Conservation (phyloP, 768 basidiomycete genomes). For the Jaapia argillacea region DNA sequence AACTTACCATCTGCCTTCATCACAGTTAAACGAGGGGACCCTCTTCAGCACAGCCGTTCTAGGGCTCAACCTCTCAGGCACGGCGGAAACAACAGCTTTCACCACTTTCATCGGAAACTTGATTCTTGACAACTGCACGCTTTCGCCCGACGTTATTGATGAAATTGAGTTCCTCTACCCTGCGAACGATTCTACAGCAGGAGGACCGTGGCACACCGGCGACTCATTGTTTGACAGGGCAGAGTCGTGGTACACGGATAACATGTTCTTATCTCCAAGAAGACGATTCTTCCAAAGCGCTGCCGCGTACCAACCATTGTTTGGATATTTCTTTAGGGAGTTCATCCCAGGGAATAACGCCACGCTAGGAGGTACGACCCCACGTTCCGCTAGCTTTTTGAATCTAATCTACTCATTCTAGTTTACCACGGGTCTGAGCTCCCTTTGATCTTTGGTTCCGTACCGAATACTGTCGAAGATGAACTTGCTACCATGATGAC, state of each 20-base stretch:
- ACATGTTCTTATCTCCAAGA: conserved; percentile 43
- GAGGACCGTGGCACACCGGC: conserved; percentile 46
- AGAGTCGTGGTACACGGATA: conserved; percentile 47
- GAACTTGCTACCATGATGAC: conserved; percentile 37
- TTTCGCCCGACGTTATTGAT: conserved; percentile 31
- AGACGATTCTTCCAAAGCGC: conserved; percentile 41
- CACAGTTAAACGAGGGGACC: conserved; percentile 46
- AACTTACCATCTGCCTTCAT: background rate
- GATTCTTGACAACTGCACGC: conserved; percentile 41
- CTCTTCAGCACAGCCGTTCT: conserved; percentile 29
- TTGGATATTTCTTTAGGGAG: conserved; percentile 45
- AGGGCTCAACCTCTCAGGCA: conserved; percentile 26
- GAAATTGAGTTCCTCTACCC: conserved; percentile 33
- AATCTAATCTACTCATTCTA: conserved; percentile 11
- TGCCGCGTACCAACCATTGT: conserved; percentile 35
- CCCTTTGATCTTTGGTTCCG: conserved; percentile 35
- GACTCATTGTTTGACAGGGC: conserved; percentile 50
- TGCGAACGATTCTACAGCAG: conserved; percentile 34
- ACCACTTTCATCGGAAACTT: conserved; percentile 35
- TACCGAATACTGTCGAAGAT: conserved; percentile 28
- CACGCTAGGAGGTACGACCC: conserved; percentile 33
- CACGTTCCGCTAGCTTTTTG: background rate
- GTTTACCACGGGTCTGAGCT: conserved; percentile 44
- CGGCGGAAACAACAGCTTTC: conserved; percentile 33
- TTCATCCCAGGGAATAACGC: conserved; percentile 45